Evolutionary conservation across 208 protist species (phyloP).

Genomic region (Acanthamoeba rhysodes): DNA sequence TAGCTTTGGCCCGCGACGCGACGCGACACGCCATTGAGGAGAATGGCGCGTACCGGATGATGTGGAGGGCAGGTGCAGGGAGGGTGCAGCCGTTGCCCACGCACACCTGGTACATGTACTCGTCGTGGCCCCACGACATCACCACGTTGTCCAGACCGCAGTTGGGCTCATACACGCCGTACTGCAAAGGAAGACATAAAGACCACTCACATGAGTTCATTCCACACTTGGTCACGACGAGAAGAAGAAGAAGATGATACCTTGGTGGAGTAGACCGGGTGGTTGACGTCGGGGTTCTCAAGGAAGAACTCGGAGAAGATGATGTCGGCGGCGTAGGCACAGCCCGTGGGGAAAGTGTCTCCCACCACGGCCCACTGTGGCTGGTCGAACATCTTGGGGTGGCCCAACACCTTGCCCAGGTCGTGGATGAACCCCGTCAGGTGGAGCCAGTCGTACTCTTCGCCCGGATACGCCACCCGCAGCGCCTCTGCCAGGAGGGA

Average conservation of each 20-base stretch:
- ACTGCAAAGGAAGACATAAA: background rate
- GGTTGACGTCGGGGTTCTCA: conserved; percentile 82
- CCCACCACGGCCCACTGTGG: conserved; percentile 88
- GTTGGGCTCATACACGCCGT: conserved; percentile 83
- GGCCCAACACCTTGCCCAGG: conserved; percentile 86
- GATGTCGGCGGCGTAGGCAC: conserved; percentile 75
- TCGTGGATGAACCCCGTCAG: conserved; percentile 88
- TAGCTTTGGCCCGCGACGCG: no score
- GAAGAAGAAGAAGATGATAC: background rate
- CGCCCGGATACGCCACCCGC: conserved; percentile 68
- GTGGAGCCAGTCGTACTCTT: conserved; percentile 87
- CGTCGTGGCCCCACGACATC: conserved; percentile 89
- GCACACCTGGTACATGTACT: conserved; percentile 88
- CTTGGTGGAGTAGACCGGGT: conserved; percentile 75
- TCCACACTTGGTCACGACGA: background rate
- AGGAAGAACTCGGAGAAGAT: conserved; percentile 84
- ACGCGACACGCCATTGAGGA: background rate
- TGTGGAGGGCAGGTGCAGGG: conserved; percentile 82
- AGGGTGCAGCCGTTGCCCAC: conserved; percentile 78
- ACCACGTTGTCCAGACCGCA: conserved; percentile 86
- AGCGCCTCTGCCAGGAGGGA: conserved; percentile 67
- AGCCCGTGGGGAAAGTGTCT: conserved; percentile 89
- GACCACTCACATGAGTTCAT: background rate
- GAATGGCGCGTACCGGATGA: conserved; percentile 78
- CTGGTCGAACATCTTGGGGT: conserved; percentile 79